A percentile compares a stretch with the other conserved stretches of the same genome.
These are phyloP conservation scores for Fistulinella prunicolor DNA, from an alignment of 768 basidiomycete genomes.

Conservation along the genomic window DNA sequence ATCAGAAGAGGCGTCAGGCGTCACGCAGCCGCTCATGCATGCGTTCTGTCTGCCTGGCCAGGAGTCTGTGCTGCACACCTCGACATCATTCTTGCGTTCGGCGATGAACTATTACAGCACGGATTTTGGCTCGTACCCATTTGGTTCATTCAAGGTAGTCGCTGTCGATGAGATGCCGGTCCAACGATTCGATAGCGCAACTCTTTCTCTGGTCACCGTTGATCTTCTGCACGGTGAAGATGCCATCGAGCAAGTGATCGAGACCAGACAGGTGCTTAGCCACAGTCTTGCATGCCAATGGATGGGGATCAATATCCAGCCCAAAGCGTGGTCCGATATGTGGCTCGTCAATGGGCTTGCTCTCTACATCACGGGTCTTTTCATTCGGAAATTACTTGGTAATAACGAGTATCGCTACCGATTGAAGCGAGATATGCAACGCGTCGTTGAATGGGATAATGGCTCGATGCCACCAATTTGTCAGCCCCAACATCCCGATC, in stretches of 20 bases:
- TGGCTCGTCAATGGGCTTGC: conserved; percentile 98
- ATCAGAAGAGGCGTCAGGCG: conserved; percentile 58
- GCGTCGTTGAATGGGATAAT: conserved; percentile 82
- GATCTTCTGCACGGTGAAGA: conserved; percentile 86
- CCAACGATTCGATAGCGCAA: conserved; percentile 82
- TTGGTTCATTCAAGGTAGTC: conserved; percentile 89
- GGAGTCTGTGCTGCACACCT: conserved; percentile 64
- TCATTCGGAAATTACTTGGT: conserved; percentile 82
- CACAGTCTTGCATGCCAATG: conserved; percentile 95
- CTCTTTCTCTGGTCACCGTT: conserved; percentile 71
- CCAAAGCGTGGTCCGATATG: conserved; percentile 87
- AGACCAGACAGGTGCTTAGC: conserved; percentile 80
- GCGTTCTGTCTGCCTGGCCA: conserved; percentile 93
- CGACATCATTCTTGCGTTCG: conserved; percentile 73
- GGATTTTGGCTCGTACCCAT: conserved; percentile 95
- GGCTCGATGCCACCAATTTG: conserved; percentile 92
- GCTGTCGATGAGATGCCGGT: conserved; percentile 88
- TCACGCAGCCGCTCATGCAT: conserved; percentile 74
- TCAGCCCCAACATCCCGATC: conserved; percentile 80
- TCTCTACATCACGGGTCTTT: conserved; percentile 85
- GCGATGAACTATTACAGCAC: conserved; percentile 92
- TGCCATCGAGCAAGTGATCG: conserved; percentile 90
- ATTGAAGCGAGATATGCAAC: conserved; percentile 94
- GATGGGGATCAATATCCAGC: conserved; percentile 95
- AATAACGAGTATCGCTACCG: conserved; percentile 97